Conservation (phyloP, 1,284 basidiomycete genomes). For the Somion occarium region DNA sequence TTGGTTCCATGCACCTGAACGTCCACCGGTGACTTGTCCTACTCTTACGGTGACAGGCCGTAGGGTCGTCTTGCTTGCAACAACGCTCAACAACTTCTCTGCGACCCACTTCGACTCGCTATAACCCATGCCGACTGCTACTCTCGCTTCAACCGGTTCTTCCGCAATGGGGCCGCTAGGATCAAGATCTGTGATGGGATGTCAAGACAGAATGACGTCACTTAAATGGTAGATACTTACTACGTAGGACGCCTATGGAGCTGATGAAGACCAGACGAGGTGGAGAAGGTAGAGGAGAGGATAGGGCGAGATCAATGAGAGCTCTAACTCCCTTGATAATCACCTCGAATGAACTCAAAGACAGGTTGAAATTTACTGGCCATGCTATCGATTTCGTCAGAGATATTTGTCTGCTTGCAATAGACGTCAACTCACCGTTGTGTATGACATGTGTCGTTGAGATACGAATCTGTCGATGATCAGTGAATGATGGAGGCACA, state of each 20-base stretch:
- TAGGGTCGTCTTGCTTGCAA: constrained; percentile 19
- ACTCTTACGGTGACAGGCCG: constrained; percentile 23
- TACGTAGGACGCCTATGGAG: constrained; percentile 23
- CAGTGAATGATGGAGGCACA: background rate
- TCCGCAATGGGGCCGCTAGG: constrained; percentile 6
- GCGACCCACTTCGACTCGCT: constrained; percentile 32
- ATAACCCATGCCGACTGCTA: constrained; percentile 26
- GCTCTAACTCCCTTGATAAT: constrained; percentile 7
- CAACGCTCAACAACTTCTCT: constrained; percentile 25
- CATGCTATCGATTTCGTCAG: constrained; percentile 20
- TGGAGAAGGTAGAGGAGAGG: constrained; percentile 15
- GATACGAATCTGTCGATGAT: constrained; percentile 12
- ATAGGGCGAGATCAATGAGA: constrained; percentile 19
- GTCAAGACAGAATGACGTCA: background rate
- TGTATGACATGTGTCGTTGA: constrained; percentile 25
- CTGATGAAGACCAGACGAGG: constrained; percentile 27
- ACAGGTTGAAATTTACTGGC: constrained; percentile 30
- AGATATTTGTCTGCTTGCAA: background rate
- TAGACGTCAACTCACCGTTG: constrained; percentile 14
- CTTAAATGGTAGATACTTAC: constrained; percentile 7
- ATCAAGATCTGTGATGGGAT: background rate
- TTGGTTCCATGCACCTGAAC: constrained; percentile 26
- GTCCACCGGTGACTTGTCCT: constrained; percentile 25
- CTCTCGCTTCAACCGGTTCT: constrained; percentile 11
- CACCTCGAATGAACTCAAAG: constrained; percentile 13